A percentile compares a stretch with the other conserved stretches of the same genome.
phyloP scores from a whole-genome alignment of 306 rosid genomes.

The Vigna nakashimae region DNA sequence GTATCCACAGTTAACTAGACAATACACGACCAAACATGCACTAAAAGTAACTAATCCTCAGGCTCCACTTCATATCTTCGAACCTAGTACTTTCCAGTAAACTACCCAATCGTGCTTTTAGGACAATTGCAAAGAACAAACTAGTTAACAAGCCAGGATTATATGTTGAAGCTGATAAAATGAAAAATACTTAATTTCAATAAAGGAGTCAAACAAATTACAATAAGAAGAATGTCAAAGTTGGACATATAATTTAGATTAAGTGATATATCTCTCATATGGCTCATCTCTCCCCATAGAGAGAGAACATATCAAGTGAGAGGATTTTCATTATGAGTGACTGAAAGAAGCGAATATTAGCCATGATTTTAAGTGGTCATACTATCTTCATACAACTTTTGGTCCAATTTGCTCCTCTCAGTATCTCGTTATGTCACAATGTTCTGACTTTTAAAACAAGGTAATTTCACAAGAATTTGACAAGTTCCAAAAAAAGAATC shows the following conservation, averaged over 20 bases:
- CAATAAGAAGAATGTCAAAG: neutral
- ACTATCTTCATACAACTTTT: neutral
- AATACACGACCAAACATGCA: no score
- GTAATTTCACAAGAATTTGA: neutral
- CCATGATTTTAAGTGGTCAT: neutral
- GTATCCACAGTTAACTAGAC: no score
- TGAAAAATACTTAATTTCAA: slow-evolving; percentile 8
- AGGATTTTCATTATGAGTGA: neutral
- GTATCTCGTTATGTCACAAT: neutral
- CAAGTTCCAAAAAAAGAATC: slow-evolving; percentile 3
- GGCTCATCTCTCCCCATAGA: neutral
- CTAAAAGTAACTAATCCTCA: neutral
- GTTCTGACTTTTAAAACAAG: neutral
- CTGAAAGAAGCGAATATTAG: neutral
- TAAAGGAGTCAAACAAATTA: neutral
- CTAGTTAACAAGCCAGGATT: neutral
- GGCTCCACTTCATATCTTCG: slow-evolving; percentile 19
- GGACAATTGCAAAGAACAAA: slow-evolving; percentile 1
- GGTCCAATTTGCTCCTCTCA: neutral
- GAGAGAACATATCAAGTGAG: neutral
- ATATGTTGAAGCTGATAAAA: neutral
- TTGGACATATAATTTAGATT: neutral
- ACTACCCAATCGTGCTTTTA: neutral
- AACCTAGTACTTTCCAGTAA: slow-evolving; percentile 13
- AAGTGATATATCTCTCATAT: neutral